A percentile compares a stretch with the other conserved stretches of the same genome.
Evolutionary conservation across 768 basidiomycete genomes (phyloP).

Genomic region (Podaxis carcinomalis): DNA sequence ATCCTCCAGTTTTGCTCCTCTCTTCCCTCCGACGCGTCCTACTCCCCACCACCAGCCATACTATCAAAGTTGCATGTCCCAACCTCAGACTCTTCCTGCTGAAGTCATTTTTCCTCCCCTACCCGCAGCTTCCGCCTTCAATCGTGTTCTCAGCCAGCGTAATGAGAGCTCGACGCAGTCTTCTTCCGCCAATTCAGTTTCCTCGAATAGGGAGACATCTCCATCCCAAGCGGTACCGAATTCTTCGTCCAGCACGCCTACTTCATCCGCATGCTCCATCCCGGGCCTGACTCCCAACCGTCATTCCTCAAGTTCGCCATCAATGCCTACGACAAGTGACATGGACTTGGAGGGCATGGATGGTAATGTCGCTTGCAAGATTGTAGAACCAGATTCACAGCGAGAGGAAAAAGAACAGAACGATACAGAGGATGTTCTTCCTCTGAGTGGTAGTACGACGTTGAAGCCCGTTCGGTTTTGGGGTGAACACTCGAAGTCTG

Average conservation of each 20-base stretch:
- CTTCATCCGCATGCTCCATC: slow-evolving; percentile 39
- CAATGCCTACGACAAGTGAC: slow-evolving; percentile 33
- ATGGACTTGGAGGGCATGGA: slow-evolving; percentile 26
- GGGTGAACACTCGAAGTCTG: slow-evolving; percentile 30
- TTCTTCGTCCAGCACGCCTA: slow-evolving; percentile 29
- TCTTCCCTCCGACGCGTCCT: slow-evolving; percentile 51
- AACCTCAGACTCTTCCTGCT: slow-evolving; percentile 41
- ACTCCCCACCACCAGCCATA: slow-evolving; percentile 72
- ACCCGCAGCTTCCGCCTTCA: slow-evolving; percentile 42
- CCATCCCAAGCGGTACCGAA: slow-evolving; percentile 10
- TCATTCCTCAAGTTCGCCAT: slow-evolving; percentile 63
- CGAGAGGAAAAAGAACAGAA: slow-evolving; percentile 12
- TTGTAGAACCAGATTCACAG: slow-evolving; percentile 13
- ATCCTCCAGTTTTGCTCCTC: slow-evolving; percentile 25
- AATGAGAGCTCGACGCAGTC: slow-evolving; percentile 8
- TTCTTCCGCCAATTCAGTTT: slow-evolving; percentile 14
- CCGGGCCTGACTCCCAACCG: slow-evolving; percentile 63
- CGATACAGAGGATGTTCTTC: slow-evolving; percentile 25
- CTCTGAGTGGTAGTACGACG: slow-evolving; percentile 29
- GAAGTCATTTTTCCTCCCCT: slow-evolving; percentile 75
- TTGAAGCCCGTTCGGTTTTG: slow-evolving; percentile 42
- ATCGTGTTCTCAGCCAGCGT: slow-evolving; percentile 8
- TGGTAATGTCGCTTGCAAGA: slow-evolving; percentile 10
- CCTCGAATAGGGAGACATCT: slow-evolving; percentile 14
- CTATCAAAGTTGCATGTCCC: slow-evolving; percentile 53